These are phyloP conservation scores for Gypsophila paniculata DNA, from an alignment of 179 eudicot genomes.

Conservation along the genomic window DNA sequence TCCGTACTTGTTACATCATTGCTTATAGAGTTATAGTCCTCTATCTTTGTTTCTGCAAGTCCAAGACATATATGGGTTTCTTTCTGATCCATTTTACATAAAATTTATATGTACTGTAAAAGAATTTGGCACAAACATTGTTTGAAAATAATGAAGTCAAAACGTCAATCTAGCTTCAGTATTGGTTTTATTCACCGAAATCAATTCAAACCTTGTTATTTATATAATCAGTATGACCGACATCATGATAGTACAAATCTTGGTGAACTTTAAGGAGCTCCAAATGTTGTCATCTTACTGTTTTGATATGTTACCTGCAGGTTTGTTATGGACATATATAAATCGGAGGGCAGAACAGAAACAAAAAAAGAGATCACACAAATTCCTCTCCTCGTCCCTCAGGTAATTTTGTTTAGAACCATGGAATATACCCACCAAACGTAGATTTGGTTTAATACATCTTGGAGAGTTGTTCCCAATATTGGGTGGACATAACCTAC, in stretches of 20 bases:
- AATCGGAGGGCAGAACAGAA: slow-evolving; percentile 42
- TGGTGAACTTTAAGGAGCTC: slow-evolving; percentile 4
- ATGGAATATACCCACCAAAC: not conserved
- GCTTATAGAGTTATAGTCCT: too few species aligned
- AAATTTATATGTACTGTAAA: not conserved
- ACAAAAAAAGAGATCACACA: slow-evolving; percentile 27
- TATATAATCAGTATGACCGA: not conserved
- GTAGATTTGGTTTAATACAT: not conserved
- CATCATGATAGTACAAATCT: not conserved
- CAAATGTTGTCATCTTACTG: not conserved
- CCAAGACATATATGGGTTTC: too few species aligned
- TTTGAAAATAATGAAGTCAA: not conserved
- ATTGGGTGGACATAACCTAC: too few species aligned
- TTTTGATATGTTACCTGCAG: slow-evolving; percentile 26
- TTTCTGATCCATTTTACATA: not conserved
- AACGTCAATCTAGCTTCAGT: not conserved
- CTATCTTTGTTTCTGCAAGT: too few species aligned
- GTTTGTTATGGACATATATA: slow-evolving; percentile 55
- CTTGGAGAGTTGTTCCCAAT: too few species aligned
- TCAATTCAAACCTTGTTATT: not conserved
- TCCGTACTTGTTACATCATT: too few species aligned
- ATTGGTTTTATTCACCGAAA: not conserved
- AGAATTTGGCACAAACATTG: not conserved
- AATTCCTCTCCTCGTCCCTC: slow-evolving; percentile 59
- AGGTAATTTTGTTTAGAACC: slow-evolving; percentile 30